A percentile compares a stretch with the other conserved stretches of the same genome.
Evolutionary conservation across 2,329 filamentous ascomycete species (phyloP).

Genomic region (Ascochyta fabae): DNA sequence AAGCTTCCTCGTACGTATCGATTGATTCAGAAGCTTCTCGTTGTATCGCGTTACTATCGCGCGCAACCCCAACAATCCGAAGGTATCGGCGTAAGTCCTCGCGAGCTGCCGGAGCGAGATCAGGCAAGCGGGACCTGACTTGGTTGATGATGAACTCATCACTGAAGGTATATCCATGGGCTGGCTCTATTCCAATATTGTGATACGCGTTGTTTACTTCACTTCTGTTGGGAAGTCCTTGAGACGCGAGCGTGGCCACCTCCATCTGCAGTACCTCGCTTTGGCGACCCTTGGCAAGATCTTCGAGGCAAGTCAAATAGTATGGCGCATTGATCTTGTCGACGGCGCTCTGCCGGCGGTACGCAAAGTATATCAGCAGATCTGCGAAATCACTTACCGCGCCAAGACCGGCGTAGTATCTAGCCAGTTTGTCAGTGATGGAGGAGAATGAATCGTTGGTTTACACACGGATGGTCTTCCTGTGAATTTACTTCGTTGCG

Average conservation of each 20-base stretch:
- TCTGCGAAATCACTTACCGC: slow-evolving; percentile 68
- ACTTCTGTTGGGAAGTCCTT: slow-evolving; percentile 63
- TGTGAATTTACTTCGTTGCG: slow-evolving; percentile 38
- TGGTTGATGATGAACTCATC: slow-evolving; percentile 68
- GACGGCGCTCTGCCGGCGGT: slow-evolving; percentile 63
- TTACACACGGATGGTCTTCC: slow-evolving; percentile 46
- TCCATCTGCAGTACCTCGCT: slow-evolving; percentile 65
- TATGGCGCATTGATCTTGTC: slow-evolving; percentile 63
- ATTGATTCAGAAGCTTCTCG: slow-evolving; percentile 64
- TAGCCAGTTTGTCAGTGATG: slow-evolving; percentile 33
- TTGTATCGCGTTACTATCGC: slow-evolving; percentile 64
- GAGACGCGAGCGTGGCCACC: slow-evolving; percentile 63
- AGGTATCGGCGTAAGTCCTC: slow-evolving; percentile 63
- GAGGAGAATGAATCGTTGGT: neutral
- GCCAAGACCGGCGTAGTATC: slow-evolving; percentile 68
- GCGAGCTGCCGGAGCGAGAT: slow-evolving; percentile 61
- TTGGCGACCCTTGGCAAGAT: slow-evolving; percentile 62
- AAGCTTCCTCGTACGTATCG: slow-evolving; percentile 68
- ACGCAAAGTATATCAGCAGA: slow-evolving; percentile 66
- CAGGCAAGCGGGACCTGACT: slow-evolving; percentile 65
- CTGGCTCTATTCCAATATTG: slow-evolving; percentile 61
- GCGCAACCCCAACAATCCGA: slow-evolving; percentile 64
- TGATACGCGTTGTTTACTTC: slow-evolving; percentile 66
- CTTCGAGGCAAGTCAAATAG: slow-evolving; percentile 70
- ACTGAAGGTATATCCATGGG: slow-evolving; percentile 49